These are phyloP conservation scores for Volutella citrinella DNA, from an alignment of 2,329 filamentous ascomycete genomes.

Conservation along the genomic window DNA sequence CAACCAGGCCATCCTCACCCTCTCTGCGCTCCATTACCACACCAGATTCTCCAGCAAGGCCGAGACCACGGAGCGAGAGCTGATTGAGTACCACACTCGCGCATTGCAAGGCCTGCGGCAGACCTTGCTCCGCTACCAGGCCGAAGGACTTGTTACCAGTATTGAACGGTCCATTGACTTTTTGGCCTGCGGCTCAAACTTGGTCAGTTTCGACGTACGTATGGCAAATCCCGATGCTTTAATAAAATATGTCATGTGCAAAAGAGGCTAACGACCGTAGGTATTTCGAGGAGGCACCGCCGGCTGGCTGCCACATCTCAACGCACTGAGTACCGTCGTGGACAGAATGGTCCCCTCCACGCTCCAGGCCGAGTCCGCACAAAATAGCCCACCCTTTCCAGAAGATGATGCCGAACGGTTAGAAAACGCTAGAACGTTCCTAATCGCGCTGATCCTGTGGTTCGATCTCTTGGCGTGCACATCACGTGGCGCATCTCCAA, in stretches of 20 bases:
- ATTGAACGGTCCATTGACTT: slow-evolving; percentile 17
- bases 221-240: no score
- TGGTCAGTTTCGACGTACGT: slow-evolving; percentile 15
- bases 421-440: slow-evolving; percentile 16
- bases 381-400: slow-evolving; percentile 1
- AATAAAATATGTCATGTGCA: no score
- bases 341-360: slow-evolving; percentile 7
- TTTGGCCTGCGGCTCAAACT: slow-evolving; percentile 15
- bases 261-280: no score
- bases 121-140: slow-evolving; percentile 4
- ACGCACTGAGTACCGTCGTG: slow-evolving; percentile 13
- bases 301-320: slow-evolving; percentile 20
- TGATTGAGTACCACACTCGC: slow-evolving; percentile 19
- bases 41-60: slow-evolving; percentile 7
- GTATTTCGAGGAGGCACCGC: slow-evolving; percentile 17
- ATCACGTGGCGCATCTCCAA: slow-evolving; percentile 8
- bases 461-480: slow-evolving; percentile 16
- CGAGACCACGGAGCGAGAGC: slow-evolving; percentile 11
- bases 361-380: slow-evolving; percentile 1
- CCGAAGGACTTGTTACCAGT: slow-evolving; percentile 3
- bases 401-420: slow-evolving; percentile 11
- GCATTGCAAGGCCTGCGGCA: slow-evolving; percentile 17
- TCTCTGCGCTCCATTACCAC: slow-evolving; percentile 21
- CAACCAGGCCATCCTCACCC: slow-evolving; percentile 20
- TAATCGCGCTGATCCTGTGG: slow-evolving; percentile 18